Base-by-base conservation (phyloP, 441 rosid genomes). In the Populus trichocarpa region DNA sequence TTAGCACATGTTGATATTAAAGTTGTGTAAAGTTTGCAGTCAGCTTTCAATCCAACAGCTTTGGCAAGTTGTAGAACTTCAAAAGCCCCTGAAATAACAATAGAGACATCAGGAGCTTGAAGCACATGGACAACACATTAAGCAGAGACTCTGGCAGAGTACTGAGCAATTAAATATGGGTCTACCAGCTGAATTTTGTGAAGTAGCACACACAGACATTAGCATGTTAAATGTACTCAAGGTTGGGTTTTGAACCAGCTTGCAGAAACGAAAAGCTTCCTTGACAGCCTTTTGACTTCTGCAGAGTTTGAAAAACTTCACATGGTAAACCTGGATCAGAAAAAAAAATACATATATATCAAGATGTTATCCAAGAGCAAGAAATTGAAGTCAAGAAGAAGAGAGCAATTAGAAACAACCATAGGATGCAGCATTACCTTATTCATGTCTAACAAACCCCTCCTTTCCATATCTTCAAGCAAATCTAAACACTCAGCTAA, bases 171-270 rank as follows among this genome's bases (percentile, higher is more conserved):
- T 65, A 65, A 67, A 67, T 32, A 40, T 81, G 72, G 36, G 80
- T 82, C 85, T 81, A 93, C 99, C 93, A 36, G 88, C 90, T 75
- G 87, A 86, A 83, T 93, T 94, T 83, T 87, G 89, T 78, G 98
- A 92, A 86, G 83, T 83, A 46, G 97, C 87, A 79, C 96, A 95
- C 20, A 95, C 96, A 77, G 96, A 88, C 93, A 92, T 90, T 68
- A 95, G 90, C 99, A 95, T 92, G 88, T 95, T 95, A 82, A 91
- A 95, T 76, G 99, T 93, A 84, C 99, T 95, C 81, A 95, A 83
- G 70, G 92, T 89, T 74, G 98, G 99, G 76, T 89, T 92, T 65
- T 89, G 83, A 80, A 95, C 80, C 87, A 95, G 86, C 86, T 88
- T 91, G 87, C 87, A 89, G 88, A 95, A 95, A 75, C 88, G 88